These are phyloP conservation scores for Phellinidium pouzarii DNA, from an alignment of 1,284 basidiomycete genomes.

Conservation along the genomic window DNA sequence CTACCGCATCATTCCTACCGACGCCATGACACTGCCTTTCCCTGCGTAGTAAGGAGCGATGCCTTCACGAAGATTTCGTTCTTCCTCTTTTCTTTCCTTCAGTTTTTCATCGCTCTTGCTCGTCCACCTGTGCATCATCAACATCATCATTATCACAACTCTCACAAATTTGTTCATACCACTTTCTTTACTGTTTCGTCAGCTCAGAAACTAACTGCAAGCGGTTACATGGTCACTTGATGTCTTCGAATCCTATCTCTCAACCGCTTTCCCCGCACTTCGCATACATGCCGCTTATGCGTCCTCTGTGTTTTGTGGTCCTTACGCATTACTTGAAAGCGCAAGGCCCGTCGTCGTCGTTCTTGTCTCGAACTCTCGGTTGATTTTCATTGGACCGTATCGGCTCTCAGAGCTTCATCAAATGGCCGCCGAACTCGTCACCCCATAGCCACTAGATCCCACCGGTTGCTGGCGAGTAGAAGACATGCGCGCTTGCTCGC, in stretches of 20 bases:
- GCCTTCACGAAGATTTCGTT: too few species aligned
- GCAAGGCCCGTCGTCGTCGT: not conserved
- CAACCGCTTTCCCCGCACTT: not conserved
- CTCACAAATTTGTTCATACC: not conserved
- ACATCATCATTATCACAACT: not conserved
- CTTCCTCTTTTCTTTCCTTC: not conserved
- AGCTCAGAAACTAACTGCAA: too few species aligned
- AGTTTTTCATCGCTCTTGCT: not conserved
- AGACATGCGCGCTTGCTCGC: not conserved
- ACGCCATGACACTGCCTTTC: not conserved
- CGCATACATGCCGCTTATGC: not conserved
- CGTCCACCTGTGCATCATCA: not conserved
- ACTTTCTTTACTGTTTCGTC: not conserved
- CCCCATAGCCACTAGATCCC: not conserved
- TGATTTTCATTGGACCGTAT: not conserved
- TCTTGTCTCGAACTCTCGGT: not conserved
- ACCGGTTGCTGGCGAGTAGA: too few species aligned
- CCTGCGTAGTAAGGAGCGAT: not conserved
- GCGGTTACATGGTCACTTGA: not conserved
- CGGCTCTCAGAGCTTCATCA: not conserved
- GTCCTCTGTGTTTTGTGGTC: not conserved
- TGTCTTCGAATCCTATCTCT: not conserved
- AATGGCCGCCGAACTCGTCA: not conserved
- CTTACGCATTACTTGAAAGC: not conserved
- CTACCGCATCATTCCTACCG: not conserved